Percentiles rank a stretch among this genome's conserved stretches.
These are phyloP conservation scores for Microsporum canis DNA, from an alignment of 2,329 filamentous ascomycete genomes.

Conservation along the genomic window DNA sequence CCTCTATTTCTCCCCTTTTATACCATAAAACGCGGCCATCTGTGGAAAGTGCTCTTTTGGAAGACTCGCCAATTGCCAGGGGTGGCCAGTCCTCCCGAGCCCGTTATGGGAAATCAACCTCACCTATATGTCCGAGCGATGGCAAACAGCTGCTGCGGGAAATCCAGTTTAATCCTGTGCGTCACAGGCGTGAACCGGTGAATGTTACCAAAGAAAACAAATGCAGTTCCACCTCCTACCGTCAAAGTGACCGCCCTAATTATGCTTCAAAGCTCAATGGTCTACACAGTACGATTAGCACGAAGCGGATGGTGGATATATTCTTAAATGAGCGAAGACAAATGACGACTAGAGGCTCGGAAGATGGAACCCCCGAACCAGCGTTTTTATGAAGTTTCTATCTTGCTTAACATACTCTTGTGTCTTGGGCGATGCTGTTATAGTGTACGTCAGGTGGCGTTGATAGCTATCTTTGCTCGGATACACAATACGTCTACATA, in stretches of 20 bases:
- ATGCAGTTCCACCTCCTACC: background rate
- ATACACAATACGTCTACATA: background rate
- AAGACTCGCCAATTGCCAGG: background rate
- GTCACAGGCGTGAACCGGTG: constrained; percentile 6
- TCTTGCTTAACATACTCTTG: background rate
- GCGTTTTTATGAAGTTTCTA: constrained; percentile 12
- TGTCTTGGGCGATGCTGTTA: background rate
- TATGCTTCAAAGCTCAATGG: constrained; percentile 9
- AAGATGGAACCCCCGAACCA: constrained; percentile 12
- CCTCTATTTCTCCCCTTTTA: constrained; percentile 10
- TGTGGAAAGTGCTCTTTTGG: constrained; percentile 5
- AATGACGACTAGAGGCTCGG: constrained; percentile 6
- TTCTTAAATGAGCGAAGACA: constrained; percentile 16
- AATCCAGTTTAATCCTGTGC: constrained; percentile 9
- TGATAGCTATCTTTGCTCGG: background rate
- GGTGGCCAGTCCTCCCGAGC: constrained; percentile 4
- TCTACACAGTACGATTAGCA: constrained; percentile 15
- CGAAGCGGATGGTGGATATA: constrained; percentile 17
- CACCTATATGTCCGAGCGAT: constrained; percentile 3
- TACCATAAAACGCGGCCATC: constrained; percentile 8
- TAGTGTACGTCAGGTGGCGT: background rate
- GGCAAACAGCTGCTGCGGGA: constrained; percentile 6
- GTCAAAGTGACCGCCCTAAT: background rate
- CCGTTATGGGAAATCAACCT: constrained; percentile 4
- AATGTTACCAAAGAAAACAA: constrained; percentile 14